A percentile compares a stretch with the other conserved stretches of the same genome.
Conservation (phyloP, 768 basidiomycete species). For the Cystofilobasidium capitatum region DNA sequence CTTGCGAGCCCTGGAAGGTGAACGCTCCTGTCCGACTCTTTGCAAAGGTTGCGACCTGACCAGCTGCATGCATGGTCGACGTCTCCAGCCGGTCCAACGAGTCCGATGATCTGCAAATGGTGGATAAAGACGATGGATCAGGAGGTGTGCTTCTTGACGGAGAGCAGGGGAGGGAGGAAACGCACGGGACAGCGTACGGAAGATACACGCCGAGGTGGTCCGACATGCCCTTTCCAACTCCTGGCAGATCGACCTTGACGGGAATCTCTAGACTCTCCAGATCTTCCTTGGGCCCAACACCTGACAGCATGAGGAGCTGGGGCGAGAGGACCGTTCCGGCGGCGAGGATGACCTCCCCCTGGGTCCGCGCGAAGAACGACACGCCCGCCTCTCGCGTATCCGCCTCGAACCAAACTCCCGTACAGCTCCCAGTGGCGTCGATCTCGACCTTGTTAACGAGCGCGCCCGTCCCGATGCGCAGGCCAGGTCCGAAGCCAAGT, state of each 20-base stretch:
- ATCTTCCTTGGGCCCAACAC: constrained; percentile 59
- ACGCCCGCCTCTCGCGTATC: constrained; percentile 2
- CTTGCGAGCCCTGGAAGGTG: constrained; percentile 27
- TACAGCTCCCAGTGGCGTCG: not conserved
- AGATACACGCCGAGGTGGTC: constrained; percentile 52
- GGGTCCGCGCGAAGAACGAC: constrained; percentile 3
- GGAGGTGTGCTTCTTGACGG: not conserved
- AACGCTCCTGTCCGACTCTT: constrained; percentile 17
- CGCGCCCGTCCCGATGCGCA: constrained; percentile 20
- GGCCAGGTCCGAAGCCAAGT: constrained; percentile 12
- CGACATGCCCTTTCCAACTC: constrained; percentile 62
- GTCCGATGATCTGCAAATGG: constrained; percentile 4
- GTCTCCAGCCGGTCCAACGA: constrained; percentile 26
- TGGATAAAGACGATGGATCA: not conserved
- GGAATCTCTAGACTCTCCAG: constrained; percentile 50
- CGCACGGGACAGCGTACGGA: constrained; percentile 26
- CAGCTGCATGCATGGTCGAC: constrained; percentile 15
- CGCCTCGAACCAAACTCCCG: constrained; percentile 20
- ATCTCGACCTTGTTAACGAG: constrained; percentile 16
- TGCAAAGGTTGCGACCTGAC: constrained; percentile 19
- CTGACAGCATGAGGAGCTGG: constrained; percentile 55
- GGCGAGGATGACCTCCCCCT: constrained; percentile 19
- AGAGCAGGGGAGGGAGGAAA: not conserved
- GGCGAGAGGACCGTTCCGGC: constrained; percentile 46
- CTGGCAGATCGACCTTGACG: constrained; percentile 55